Conservation (phyloP, 352 stramenopile species). For the Pythium oligandrum region DNA sequence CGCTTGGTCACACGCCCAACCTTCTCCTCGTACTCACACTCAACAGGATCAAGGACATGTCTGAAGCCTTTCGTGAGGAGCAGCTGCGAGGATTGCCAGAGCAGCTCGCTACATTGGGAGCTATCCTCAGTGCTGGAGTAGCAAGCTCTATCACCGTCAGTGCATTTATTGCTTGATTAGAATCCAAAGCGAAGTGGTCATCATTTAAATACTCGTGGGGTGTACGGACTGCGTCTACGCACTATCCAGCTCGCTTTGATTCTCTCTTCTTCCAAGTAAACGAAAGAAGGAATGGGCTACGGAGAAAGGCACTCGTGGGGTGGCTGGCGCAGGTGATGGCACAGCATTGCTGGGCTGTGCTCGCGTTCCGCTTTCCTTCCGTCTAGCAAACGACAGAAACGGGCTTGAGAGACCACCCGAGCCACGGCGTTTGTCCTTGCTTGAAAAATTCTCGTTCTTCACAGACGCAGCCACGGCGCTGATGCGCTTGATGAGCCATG, state of each 20-base stretch:
- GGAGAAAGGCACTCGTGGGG: conserved; percentile 44
- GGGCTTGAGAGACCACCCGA: conserved; percentile 19
- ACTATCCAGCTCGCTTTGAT: conserved; percentile 1
- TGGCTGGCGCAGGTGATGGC: conserved; percentile 3
- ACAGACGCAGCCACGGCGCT: conserved; percentile 47
- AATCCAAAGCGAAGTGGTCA: neutral
- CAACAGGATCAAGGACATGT: conserved; percentile 54
- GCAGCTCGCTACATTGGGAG: conserved; percentile 40
- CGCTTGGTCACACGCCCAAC: conserved; percentile 62
- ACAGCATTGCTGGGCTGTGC: conserved; percentile 3
- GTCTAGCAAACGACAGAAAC: conserved; percentile 13
- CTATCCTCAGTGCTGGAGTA: conserved; percentile 39
- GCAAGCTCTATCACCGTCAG: conserved; percentile 53
- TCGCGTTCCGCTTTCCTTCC: conserved; percentile 1
- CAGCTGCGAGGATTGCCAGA: conserved; percentile 51
- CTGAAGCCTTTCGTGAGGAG: conserved; percentile 67
- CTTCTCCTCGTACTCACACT: conserved; percentile 57
- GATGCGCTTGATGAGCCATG: conserved; percentile 84
- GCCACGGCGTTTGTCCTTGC: neutral
- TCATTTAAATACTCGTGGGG: no score
- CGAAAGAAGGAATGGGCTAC: conserved; percentile 68
- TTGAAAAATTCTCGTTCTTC: conserved; percentile 24
- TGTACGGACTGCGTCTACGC: neutral
- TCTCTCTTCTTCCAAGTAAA: conserved; percentile 41
- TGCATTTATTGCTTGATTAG: conserved; percentile 13